Conservation (phyloP, 148 eudicot genomes). For the Rhododendron kiyosumense region DNA sequence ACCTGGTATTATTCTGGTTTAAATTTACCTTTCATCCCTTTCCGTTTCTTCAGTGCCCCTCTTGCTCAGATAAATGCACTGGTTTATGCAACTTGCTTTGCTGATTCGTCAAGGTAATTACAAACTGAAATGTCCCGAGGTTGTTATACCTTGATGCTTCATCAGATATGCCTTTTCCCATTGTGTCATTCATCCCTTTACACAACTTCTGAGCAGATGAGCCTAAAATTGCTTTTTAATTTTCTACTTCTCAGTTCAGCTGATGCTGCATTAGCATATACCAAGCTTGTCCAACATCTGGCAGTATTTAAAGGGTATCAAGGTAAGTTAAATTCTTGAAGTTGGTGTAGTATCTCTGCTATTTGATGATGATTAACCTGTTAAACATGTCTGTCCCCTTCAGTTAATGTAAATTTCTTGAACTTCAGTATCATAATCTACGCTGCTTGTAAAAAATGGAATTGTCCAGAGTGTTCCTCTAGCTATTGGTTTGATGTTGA, state of each 20-base stretch:
- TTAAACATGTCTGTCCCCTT: background rate
- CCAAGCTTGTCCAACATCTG: conserved; percentile 90
- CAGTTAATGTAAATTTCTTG: conserved; percentile 4
- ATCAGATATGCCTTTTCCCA: background rate
- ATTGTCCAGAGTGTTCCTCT: background rate
- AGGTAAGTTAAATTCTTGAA: conserved; percentile 36
- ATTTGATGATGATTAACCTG: background rate
- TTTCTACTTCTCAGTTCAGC: conserved; percentile 40
- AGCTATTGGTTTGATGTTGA: background rate
- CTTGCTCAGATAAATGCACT: conserved; percentile 79
- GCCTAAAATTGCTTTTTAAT: conserved; percentile 2
- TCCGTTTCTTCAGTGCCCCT: conserved; percentile 52
- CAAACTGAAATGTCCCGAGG: background rate
- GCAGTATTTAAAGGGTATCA: conserved; percentile 82
- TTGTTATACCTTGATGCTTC: conserved; percentile 10
- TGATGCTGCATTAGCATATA: conserved; percentile 78
- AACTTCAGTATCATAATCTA: background rate
- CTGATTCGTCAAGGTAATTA: conserved; percentile 75
- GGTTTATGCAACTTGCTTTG: conserved; percentile 75
- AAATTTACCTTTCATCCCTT: background rate
- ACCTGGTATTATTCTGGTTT: background rate
- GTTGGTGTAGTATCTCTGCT: background rate
- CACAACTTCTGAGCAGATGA: conserved; percentile 3
- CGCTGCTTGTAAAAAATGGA: background rate
- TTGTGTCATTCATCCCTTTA: background rate